phyloP scores from a whole-genome alignment of 306 rosid species.

The Pyrus pyrifolia region DNA sequence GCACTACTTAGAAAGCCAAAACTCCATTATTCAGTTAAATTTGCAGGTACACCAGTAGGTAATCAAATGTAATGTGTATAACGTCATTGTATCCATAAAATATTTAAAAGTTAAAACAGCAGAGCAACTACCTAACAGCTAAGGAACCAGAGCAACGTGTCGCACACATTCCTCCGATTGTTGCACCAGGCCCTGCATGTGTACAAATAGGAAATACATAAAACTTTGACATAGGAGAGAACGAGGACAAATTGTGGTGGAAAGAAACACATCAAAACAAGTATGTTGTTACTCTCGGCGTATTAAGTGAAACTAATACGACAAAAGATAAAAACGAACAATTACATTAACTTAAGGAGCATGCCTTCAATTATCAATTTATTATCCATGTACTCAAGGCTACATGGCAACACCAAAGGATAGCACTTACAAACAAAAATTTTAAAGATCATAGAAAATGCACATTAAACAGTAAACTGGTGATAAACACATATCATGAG shows the following conservation, averaged over 20 bases:
- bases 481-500: background rate
- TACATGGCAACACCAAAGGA: background rate
- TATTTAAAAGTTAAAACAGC: background rate
- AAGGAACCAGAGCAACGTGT: conserved; percentile 98
- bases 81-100: background rate
- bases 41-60: background rate
- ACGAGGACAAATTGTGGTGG: background rate
- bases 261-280: background rate
- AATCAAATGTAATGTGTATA: background rate
- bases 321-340: background rate
- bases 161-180: conserved; percentile 99
- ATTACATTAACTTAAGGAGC: background rate
- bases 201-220: conserved; percentile 4
- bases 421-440: background rate
- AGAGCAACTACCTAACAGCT: conserved; percentile 72
- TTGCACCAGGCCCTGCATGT: conserved; percentile 94
- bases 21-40: background rate
- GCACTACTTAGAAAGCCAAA: background rate
- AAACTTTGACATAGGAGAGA: background rate
- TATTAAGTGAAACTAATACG: background rate
- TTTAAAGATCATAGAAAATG: background rate
- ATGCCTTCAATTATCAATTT: background rate
- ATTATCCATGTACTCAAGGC: background rate
- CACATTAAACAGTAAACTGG: background rate
- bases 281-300: background rate